phyloP scores from a whole-genome alignment of 768 basidiomycete species.

The Phanerochaete sordida region DNA sequence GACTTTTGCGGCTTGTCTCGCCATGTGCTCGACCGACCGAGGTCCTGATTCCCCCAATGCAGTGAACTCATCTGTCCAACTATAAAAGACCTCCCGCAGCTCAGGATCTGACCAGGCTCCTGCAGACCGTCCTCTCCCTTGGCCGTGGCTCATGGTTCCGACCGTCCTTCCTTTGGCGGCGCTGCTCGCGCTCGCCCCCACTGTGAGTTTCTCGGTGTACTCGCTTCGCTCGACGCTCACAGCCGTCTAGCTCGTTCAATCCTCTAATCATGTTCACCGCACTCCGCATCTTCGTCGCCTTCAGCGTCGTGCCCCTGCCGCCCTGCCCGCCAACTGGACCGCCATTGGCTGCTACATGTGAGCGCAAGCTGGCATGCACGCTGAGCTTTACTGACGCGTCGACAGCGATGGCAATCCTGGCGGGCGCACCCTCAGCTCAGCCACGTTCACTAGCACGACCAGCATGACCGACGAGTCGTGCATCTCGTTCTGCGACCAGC shows the following conservation, averaged over 20 bases:
- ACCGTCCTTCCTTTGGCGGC: conserved; percentile 2
- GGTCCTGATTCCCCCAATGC: not conserved
- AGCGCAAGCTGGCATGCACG: conserved; percentile 9
- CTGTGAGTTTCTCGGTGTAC: not conserved
- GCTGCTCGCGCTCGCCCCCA: conserved; percentile 11
- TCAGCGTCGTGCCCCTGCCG: not conserved
- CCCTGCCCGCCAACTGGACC: conserved; percentile 47
- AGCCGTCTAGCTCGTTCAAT: conserved; percentile 5
- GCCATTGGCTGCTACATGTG: conserved; percentile 63
- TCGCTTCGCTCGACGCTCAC: too few relatives aligned
- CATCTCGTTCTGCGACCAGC: conserved; percentile 40
- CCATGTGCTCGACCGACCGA: not conserved
- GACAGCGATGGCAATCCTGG: conserved; percentile 43
- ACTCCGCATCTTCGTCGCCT: not conserved
- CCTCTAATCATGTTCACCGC: not conserved
- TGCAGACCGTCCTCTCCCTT: not conserved
- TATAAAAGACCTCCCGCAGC: not conserved
- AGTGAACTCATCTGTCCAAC: too few relatives aligned
- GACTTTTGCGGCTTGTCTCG: not conserved
- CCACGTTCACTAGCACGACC: conserved; percentile 39
- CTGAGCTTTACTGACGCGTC: conserved; percentile 26
- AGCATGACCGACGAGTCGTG: conserved; percentile 63
- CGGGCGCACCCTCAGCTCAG: conserved; percentile 55
- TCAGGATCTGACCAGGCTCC: not conserved
- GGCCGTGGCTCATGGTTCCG: conserved; percentile 4